A percentile compares a stretch with the other conserved stretches of the same genome.
These are phyloP conservation scores for Vitis riparia DNA, from an alignment of 164 flowering plant genomes.

Conservation along the genomic window DNA sequence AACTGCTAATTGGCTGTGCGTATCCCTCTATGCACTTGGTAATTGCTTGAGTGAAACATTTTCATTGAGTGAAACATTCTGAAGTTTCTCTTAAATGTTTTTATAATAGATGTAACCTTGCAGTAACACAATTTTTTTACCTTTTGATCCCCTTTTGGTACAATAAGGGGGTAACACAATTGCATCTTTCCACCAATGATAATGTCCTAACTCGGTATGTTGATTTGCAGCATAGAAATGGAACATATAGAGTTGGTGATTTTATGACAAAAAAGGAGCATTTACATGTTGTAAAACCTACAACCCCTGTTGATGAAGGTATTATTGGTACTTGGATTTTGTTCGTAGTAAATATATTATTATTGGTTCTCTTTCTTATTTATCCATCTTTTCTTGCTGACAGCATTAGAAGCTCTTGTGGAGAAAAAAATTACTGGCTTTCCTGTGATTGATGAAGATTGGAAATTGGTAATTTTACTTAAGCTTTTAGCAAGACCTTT, in stretches of 20 bases:
- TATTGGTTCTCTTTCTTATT: neutral
- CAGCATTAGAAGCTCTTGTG: conserved; percentile 58
- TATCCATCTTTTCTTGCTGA: neutral
- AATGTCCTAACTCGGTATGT: neutral
- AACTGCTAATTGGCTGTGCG: no score
- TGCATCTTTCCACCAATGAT: no score
- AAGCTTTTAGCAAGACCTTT: no score
- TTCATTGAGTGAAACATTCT: no score
- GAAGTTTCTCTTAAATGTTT: no score
- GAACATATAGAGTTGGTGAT: conserved; percentile 49
- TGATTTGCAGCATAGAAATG: conserved; percentile 15
- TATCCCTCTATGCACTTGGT: no score
- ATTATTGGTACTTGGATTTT: neutral
- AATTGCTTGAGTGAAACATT: no score
- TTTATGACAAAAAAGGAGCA: conserved; percentile 54
- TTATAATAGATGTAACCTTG: no score
- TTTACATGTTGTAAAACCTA: conserved; percentile 45
- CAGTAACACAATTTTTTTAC: no score
- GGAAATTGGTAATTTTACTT: conserved; percentile 47
- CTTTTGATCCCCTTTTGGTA: no score
- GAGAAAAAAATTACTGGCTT: conserved; percentile 58
- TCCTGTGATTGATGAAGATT: conserved; percentile 63
- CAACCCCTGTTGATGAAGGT: conserved; percentile 63
- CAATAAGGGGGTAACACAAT: no score
- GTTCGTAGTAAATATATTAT: neutral